Percentiles rank a stretch among this genome's conserved stretches.
Conservation (phyloP, 2,329 filamentous ascomycete species). For the Diaporthe ampelina region DNA sequence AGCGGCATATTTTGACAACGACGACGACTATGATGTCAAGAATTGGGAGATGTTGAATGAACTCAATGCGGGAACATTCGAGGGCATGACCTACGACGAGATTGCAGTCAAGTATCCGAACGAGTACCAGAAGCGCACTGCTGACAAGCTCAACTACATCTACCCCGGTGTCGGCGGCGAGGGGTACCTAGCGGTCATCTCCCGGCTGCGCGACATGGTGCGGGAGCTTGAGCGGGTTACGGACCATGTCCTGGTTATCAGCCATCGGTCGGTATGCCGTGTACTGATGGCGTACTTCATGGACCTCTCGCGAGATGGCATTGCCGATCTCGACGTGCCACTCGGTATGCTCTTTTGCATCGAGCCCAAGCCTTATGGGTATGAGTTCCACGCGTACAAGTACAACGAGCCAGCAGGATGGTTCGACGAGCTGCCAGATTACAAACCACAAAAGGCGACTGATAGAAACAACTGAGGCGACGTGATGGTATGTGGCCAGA, state of each 20-base stretch:
- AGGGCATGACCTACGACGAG: slow-evolving; percentile 94
- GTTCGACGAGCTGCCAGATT: slow-evolving; percentile 90
- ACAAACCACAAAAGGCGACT: slow-evolving; percentile 76
- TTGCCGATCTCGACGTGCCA: slow-evolving; percentile 94
- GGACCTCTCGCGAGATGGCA: slow-evolving; percentile 89
- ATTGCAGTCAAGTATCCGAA: slow-evolving; percentile 84
- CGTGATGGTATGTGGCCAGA: background rate
- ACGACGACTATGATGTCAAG: slow-evolving; percentile 75
- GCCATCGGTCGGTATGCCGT: slow-evolving; percentile 91
- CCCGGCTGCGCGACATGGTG: slow-evolving; percentile 93
- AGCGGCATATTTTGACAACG: slow-evolving; percentile 77
- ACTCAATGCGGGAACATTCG: slow-evolving; percentile 91
- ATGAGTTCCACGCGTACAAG: slow-evolving; percentile 95
- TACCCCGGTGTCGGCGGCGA: slow-evolving; percentile 97
- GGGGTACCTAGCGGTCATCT: slow-evolving; percentile 97
- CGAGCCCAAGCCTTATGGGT: slow-evolving; percentile 97
- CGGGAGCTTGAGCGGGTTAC: slow-evolving; percentile 97
- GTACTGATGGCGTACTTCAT: slow-evolving; percentile 98
- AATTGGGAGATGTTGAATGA: slow-evolving; percentile 97
- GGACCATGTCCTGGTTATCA: slow-evolving; percentile 92
- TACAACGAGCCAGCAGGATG: slow-evolving; percentile 84
- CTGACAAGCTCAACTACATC: slow-evolving; percentile 94
- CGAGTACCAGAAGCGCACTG: slow-evolving; percentile 84
- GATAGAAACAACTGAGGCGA: slow-evolving; percentile 53
- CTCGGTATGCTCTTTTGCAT: slow-evolving; percentile 94